Conservation (phyloP, 129 eudicot genomes). For the Chrysanthemum lavandulifolium region DNA sequence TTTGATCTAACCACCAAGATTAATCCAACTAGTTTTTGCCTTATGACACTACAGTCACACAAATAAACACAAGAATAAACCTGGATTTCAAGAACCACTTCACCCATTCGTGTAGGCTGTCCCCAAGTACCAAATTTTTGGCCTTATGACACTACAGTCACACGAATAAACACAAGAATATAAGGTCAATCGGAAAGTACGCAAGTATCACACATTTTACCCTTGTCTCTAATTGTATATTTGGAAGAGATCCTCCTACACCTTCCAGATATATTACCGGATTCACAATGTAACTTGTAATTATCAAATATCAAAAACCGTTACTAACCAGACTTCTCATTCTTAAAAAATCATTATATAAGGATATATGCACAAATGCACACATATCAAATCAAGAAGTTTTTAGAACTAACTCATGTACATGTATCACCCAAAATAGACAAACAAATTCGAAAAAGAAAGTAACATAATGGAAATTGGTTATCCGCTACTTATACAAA, state of each 20-base stretch:
- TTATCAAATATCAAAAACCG: background rate
- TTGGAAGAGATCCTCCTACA: constrained; percentile 14
- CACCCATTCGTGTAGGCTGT: constrained; percentile 97
- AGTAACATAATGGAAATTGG: background rate
- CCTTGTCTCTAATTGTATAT: constrained; percentile 11
- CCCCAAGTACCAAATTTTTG: constrained; percentile 96
- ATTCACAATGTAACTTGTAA: background rate
- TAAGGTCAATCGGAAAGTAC: constrained; percentile 9
- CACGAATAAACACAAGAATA: constrained; percentile 16
- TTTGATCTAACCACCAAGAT: no score
- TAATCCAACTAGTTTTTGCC: no score
- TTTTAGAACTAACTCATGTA: no score
- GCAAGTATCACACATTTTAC: constrained; percentile 11
- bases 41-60: no score
- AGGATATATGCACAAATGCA: no score
- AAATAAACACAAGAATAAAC: constrained; percentile 35
- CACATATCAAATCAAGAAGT: no score
- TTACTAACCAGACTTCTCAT: no score
- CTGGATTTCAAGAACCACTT: constrained; percentile 99
- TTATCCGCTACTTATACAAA: constrained; percentile 10
- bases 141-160: constrained; percentile 93
- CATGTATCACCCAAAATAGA: constrained; percentile 2
- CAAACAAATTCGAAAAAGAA: background rate
- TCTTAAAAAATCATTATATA: no score
- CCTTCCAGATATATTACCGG: constrained; percentile 11